Base-by-base conservation (phyloP, 805 yeast species). In the Yarrowia alimentaria region DNA sequence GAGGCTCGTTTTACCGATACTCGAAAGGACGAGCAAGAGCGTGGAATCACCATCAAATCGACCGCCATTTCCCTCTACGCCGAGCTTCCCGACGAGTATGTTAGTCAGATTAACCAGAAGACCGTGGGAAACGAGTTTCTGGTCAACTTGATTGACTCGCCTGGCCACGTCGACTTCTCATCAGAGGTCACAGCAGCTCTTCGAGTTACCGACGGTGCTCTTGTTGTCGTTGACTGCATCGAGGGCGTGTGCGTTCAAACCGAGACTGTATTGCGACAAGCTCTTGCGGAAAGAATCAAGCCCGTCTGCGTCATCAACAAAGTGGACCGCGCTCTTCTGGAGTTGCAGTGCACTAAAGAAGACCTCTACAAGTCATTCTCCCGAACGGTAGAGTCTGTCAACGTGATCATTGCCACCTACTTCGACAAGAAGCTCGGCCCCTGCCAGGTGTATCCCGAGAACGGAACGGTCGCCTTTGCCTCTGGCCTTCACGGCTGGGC, bases 401-500 rank as follows among this genome's bases (percentile, higher is more conserved):
- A 91, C 84, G 99, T 93, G 70, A 85, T 93, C 72, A 88, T 91
- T 72, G 79, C 98, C 61, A 91, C 98, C 66, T 91, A 91, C 79
- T 77, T 81, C 67, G 99, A 91, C 73, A 78, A 80, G 75, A 74
- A 78, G 58, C 75, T 91, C 60, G 99, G 99, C 78, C 98, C 93
- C 69, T 84, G 80, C 67, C 98, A 91, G 80, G 98, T 91, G 60
- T 91, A 84, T 94, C 99, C 99, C 75, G 94, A 91, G 74, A 75
- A 76, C 71, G 99, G 99, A 78, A 91, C 98, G 74, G 96, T 91
- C 70, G 99, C 99, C 65, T 91, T 91, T 77, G 97, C 96, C 80
- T 93, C 98, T 74, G 99, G 98, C 85, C 81, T 91, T 71, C 99
- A 91, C 83, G 99, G 99, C 76, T 91, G 99, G 99, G 98, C 97